These are phyloP conservation scores for Aspergillus puulaauensis DNA, from an alignment of 2,329 filamentous ascomycete species.

Conservation along the genomic window DNA sequence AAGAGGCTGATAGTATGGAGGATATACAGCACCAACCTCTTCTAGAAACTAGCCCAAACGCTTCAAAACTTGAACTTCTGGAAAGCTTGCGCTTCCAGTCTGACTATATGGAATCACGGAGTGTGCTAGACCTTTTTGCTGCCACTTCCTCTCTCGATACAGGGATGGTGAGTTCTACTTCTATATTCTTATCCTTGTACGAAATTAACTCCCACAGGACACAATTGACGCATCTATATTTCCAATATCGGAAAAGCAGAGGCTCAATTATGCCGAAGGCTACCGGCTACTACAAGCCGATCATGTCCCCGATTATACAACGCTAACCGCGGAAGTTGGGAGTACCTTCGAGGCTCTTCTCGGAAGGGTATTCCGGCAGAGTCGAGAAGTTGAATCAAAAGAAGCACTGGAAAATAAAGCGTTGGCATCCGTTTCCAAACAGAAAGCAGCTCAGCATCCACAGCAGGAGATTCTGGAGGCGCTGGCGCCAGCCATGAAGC, in stretches of 20 bases:
- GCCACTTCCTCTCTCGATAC: conserved; percentile 25
- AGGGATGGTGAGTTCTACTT: conserved; percentile 26
- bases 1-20: conserved; percentile 53
- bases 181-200: background rate
- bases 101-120: conserved; percentile 34
- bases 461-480: conserved; percentile 46
- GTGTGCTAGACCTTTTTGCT: conserved; percentile 37
- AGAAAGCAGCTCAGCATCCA: conserved; percentile 24
- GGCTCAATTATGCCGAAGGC: conserved; percentile 55
- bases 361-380: conserved; percentile 23
- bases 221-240: conserved; percentile 65
- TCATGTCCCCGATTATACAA: conserved; percentile 44
- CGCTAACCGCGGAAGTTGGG: conserved; percentile 35
- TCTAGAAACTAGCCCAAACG: background rate
- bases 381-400: conserved; percentile 21
- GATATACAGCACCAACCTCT: conserved; percentile 24
- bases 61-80: conserved; percentile 24
- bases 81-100: conserved; percentile 28
- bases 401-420: conserved; percentile 30
- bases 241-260: conserved; percentile 53
- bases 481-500: conserved; percentile 53
- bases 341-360: conserved; percentile 32
- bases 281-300: conserved; percentile 56
- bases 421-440: conserved; percentile 22
- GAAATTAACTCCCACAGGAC: conserved; percentile 40